Evolutionary conservation across 108 stramenopile species (phyloP), one percentile per base, ranked within the genome.

Genomic region (Licmophora abbreviata): DNA sequence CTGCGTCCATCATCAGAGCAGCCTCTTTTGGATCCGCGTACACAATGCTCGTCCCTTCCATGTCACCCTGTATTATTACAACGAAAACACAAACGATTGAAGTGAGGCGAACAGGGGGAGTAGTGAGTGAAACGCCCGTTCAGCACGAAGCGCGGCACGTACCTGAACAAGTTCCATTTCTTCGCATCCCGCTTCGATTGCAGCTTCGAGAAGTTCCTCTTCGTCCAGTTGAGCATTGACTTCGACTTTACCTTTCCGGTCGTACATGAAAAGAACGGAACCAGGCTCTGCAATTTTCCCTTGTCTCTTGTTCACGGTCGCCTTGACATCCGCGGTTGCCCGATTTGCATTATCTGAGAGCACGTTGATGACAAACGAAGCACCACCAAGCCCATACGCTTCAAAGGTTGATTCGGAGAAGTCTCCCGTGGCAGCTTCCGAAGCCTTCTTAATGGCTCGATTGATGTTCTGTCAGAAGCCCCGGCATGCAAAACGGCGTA

Each of bases 211-310:
- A 15, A 94, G 36, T 1, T 51, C 57, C 28, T 80, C 86, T 41
- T 88, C 90, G 40, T 87, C 89, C 20, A 66, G 24, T 1, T 41
- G 56, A 5, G 52, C 48, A 10, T 69, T 64, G 12, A 94, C 70
- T 55, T 78, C 77, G 30, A 90, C 65, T 37, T 79, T 85, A 34
- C 88, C 87, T 55, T 73, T 81, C 12, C 77, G 70, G 51, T 85
- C 83, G 58, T 88, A 93, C 85, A 88, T 72, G 73, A 87, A 90
- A 20, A 89, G 40, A 30, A 93, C 92, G 29, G 77, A 80, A 17
- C 92, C 92, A 0, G 52, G 47, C 52, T 93, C 92, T 0, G 92
- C 92, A 44, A 89, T 85, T 54, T 93, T 93, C 18, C 77, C 91
- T 0, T 71, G 52, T 11, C 66, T 51, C 59, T 90, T 94, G 53